Conservation (phyloP, 2,329 filamentous ascomycete species). For the Aspergillus sp. region DNA sequence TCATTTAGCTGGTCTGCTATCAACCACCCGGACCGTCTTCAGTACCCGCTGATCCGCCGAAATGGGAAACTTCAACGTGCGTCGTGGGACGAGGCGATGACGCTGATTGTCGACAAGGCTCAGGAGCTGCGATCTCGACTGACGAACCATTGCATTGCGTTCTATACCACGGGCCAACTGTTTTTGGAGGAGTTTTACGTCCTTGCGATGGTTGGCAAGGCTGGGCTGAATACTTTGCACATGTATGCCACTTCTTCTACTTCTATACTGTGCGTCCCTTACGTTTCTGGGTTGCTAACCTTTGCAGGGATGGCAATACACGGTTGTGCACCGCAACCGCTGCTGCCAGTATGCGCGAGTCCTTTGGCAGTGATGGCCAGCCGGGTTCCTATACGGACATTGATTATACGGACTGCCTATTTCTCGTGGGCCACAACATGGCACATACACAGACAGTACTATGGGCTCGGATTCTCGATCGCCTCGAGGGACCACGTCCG, state of each 20-base stretch:
- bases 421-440: conserved; percentile 40
- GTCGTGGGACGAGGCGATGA: conserved; percentile 42
- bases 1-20: conserved; percentile 28
- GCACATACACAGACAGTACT: conserved; percentile 39
- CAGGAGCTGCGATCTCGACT: conserved; percentile 31
- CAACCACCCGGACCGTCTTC: conserved; percentile 31
- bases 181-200: conserved; percentile 44
- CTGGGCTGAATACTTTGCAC: conserved; percentile 38
- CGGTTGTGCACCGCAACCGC: conserved; percentile 41
- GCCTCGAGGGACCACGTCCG: conserved; percentile 35
- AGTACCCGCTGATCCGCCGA: conserved; percentile 32
- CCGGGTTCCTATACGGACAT: conserved; percentile 39
- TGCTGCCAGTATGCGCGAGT: conserved; percentile 39
- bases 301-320: conserved; percentile 41
- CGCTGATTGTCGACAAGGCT: conserved; percentile 31
- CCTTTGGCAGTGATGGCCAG: conserved; percentile 40
- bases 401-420: conserved; percentile 38
- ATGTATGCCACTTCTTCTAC: conserved; percentile 27
- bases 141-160: conserved; percentile 39
- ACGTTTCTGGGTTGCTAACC: too few species aligned
- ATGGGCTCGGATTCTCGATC: conserved; percentile 37
- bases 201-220: conserved; percentile 39
- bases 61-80: conserved; percentile 36
- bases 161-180: conserved; percentile 41
- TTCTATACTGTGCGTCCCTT: too few species aligned